A percentile compares a stretch with the other conserved stretches of the same genome.
These are phyloP conservation scores for Kuraishia floccosa DNA, from an alignment of 805 yeast species.

Conservation along the genomic window DNA sequence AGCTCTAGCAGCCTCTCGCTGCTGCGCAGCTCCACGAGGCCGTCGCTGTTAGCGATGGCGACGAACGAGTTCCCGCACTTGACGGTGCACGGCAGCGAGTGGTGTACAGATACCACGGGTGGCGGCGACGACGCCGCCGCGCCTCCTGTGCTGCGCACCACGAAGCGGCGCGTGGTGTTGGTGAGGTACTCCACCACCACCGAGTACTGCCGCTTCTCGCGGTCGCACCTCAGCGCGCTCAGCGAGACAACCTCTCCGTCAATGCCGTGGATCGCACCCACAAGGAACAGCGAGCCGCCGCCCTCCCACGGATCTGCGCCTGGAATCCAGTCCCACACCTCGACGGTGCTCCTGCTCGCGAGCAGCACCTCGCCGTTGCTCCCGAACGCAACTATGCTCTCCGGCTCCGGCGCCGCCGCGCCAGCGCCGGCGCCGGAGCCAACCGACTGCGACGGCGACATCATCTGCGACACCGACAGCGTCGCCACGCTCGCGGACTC, in stretches of 20 bases:
- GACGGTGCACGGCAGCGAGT: conserved; percentile 11
- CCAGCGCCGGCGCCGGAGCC: neutral
- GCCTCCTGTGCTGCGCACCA: conserved; percentile 3
- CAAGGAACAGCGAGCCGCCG: conserved; percentile 15
- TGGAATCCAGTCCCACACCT: conserved; percentile 29
- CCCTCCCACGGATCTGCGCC: conserved; percentile 1
- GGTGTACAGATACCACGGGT: conserved; percentile 16
- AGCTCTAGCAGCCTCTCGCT: conserved; percentile 5
- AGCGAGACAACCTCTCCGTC: conserved; percentile 9
- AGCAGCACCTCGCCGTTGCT: conserved; percentile 24
- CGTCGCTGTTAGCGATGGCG: conserved; percentile 16
- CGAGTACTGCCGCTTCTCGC: conserved; percentile 10
- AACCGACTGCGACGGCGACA: neutral
- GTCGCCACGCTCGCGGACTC: conserved; percentile 1
- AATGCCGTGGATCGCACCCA: conserved; percentile 9
- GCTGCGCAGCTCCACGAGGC: conserved; percentile 14
- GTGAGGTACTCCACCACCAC: conserved; percentile 6
- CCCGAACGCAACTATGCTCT: conserved; percentile 17
- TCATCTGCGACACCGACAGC: neutral
- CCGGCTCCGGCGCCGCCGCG: neutral
- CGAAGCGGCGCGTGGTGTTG: conserved; percentile 1
- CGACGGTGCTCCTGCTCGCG: conserved; percentile 15
- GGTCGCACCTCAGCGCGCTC: conserved; percentile 13
- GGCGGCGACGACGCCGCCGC: conserved; percentile 6
- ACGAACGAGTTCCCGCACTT: conserved; percentile 9